These are phyloP conservation scores for Zygotorulaspora danielsina DNA, from an alignment of 805 yeast genomes.

Conservation along the genomic window DNA sequence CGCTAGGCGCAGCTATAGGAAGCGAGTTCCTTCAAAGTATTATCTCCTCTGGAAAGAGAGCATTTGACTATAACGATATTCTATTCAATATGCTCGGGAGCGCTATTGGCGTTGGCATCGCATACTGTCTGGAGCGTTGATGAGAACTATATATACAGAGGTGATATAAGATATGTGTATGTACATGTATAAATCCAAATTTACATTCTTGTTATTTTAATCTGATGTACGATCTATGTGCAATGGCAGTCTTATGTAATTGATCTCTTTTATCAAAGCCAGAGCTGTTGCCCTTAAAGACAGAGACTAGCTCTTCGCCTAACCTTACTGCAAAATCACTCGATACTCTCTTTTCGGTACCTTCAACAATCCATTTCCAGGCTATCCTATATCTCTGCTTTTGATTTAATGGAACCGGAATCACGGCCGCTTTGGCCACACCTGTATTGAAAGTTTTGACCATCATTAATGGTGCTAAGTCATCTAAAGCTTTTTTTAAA, in stretches of 20 bases:
- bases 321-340: constrained; percentile 81
- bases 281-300: constrained; percentile 70
- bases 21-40: constrained; percentile 49
- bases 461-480: constrained; percentile 78
- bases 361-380: constrained; percentile 85
- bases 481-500: constrained; percentile 69
- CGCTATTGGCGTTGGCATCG: constrained; percentile 20
- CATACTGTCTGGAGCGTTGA: constrained; percentile 14
- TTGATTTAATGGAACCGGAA: constrained; percentile 77
- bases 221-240: constrained; percentile 77
- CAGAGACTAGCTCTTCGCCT: constrained; percentile 82
- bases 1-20: constrained; percentile 43
- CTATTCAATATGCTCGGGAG: constrained; percentile 35
- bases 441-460: constrained; percentile 76
- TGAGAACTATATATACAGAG: constrained; percentile 5
- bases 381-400: constrained; percentile 85
- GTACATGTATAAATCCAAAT: constrained; percentile 5
- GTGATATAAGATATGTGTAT: constrained; percentile 3
- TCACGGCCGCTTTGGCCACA: constrained; percentile 73
- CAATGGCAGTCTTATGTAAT: constrained; percentile 81
- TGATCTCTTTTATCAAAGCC: constrained; percentile 79
- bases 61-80: constrained; percentile 50
- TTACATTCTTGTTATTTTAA: constrained; percentile 29
- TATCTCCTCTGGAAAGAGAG: constrained; percentile 36
- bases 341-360: constrained; percentile 72